Base-by-base conservation (phyloP, 2,329 filamentous ascomycete genomes). In the Plenodomus biglobosus region DNA sequence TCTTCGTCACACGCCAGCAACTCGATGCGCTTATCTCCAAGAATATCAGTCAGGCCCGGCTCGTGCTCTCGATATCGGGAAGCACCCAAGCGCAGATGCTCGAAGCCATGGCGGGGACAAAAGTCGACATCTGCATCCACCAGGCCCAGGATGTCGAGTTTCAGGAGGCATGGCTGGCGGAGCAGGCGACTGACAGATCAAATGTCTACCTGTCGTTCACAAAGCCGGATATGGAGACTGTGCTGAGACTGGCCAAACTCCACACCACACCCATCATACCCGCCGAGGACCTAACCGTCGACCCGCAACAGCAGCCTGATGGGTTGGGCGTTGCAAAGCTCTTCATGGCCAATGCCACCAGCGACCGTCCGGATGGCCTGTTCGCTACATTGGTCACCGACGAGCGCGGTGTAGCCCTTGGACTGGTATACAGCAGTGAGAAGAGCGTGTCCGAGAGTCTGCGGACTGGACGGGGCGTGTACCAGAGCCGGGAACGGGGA, bases 401-500 rank as follows among this genome's bases (percentile, higher is more conserved):
- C 68, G 90, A 96, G 77, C 79, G 87, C 40, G 92, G 91, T 1
- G 78, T 88, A 17, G 89, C 90, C 8, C 77, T 99, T 13, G 94
- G 94, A 0, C 76, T 99, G 56, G 94, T 96, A 16, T 99, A 96
- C 78, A 96, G 92, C 73, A 96, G 89, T 66, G 84, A 88, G 55
- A 89, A 95, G 72, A 97, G 92, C 69, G 85, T 99, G 27, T 79
- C 85, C 8, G 92, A 95, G 75, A 92, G 92, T 32, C 70, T 99
- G 52, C 84, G 83, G 64, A 95, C 90, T 7, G 85, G 86, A 17
- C 80, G 81, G 11, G 92, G 94, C 24, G 92, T 97, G 32, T 99
- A 99, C 71, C 91, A 96, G 74, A 97, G 92, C 76, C 83, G 94
- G 43, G 97, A 96, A 78, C 84, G 94, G 38, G 94, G 94, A 0